Base-by-base conservation (phyloP, 352 stramenopile species). In the Globisporangium paroecandrum region DNA sequence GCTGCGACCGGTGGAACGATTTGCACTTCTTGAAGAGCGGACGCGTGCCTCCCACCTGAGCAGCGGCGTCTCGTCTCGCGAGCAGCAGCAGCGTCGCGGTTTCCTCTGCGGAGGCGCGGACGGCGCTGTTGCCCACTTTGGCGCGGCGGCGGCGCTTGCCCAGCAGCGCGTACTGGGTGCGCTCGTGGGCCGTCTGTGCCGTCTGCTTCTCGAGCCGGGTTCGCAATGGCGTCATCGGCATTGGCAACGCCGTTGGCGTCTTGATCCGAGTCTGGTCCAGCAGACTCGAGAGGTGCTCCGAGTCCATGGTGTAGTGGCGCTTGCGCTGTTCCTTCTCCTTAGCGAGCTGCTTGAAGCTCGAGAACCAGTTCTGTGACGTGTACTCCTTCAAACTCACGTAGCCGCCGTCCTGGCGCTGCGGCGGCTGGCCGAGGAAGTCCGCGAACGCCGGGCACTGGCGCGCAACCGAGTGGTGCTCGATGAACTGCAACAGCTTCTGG, bases 351-450 rank as follows among this genome's bases (percentile, higher is more conserved):
- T 88, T 77, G 62, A 91, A 70, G 13, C 75, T 79, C 47, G 78
- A 77, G 34, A 90, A 69, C 79, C 81, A 91, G 65, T 89, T 74
- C 57, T 78, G 83, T 9, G 83, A 84, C 46, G 77, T 81, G 71
- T 91, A 91, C 64, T 83, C 74, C 61, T 91, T 91, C n/a, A 91
- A 66, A 41, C 81, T 91, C 65, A 89, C 79, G 64, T 91, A 91
- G 47, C 83, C 83, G 46, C 83, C 83, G 27, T 81, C 70, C 58
- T 76, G 77, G 43, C 68, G 73, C 62, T 91, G 83, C 55, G 83
- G 83, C 13, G 83, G 79, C 43, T 77, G 73, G 10, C 83, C 81
- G n/a, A 91, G 70, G 64, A 91, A 91, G 12, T 77, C 64, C 1
- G 76, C 47, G 63, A 77, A 89, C 15, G 78, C 78, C 1, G 66